Conservation (phyloP, 1,284 basidiomycete species). For the Boletellus deceptivus region DNA sequence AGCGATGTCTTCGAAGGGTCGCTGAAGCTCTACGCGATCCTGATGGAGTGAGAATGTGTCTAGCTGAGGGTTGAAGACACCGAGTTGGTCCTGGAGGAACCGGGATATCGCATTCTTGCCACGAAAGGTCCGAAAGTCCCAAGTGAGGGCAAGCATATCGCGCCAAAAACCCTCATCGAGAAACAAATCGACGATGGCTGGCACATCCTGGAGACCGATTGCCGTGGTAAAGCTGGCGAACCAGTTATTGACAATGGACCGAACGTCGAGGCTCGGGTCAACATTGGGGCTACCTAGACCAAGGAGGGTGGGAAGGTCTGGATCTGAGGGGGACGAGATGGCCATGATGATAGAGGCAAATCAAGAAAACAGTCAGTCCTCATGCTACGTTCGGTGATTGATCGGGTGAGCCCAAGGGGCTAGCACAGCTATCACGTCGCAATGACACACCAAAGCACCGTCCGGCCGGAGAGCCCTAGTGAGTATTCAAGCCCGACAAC, state of each 20-base stretch:
- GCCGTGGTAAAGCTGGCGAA: conserved; percentile 24
- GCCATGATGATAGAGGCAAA: conserved; percentile 15
- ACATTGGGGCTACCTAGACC: conserved; percentile 21
- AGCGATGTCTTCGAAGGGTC: conserved; percentile 16
- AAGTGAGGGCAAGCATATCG: conserved; percentile 59
- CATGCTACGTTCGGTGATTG: no score
- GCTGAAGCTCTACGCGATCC: conserved; percentile 25
- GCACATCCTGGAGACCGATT: conserved; percentile 20
- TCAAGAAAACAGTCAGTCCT: background rate
- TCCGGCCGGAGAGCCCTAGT: no score
- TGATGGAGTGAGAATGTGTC: conserved; percentile 27
- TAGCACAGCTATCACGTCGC: no score
- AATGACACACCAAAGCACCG: no score
- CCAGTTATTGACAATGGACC: conserved; percentile 17
- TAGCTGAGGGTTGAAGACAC: conserved; percentile 24
- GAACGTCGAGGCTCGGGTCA: conserved; percentile 19
- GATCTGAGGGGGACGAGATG: background rate
- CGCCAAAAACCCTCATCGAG: conserved; percentile 53
- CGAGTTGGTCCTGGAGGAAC: conserved; percentile 38
- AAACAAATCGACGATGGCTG: conserved; percentile 33
- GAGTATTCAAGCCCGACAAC: no score
- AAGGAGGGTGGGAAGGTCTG: conserved; percentile 24
- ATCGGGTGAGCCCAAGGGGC: no score
- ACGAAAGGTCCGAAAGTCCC: conserved; percentile 49
- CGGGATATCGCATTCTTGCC: conserved; percentile 42